Evolutionary conservation across 768 basidiomycete species (phyloP).

Genomic region (Psilocybe cyanescens): DNA sequence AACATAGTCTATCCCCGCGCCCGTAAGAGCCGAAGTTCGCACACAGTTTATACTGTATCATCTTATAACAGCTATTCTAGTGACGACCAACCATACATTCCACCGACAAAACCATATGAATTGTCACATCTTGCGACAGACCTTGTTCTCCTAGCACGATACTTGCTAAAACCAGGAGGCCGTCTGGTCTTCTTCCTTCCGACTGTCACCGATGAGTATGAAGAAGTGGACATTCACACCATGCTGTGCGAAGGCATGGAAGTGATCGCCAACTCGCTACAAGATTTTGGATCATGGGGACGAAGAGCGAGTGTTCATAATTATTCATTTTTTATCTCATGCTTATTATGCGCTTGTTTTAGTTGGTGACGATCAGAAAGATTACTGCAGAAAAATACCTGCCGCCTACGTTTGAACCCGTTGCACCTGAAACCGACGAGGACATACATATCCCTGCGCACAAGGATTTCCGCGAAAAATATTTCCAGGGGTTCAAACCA

Average conservation of each 20-base stretch:
- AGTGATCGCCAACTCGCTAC: slow-evolving; percentile 84
- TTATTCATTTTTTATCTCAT: background rate
- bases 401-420: slow-evolving; percentile 57
- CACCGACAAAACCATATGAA: slow-evolving; percentile 92
- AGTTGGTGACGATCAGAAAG: slow-evolving; percentile 94
- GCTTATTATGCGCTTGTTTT: slow-evolving; percentile 2
- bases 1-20: slow-evolving; percentile 40
- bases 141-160: slow-evolving; percentile 80
- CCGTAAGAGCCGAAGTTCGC: slow-evolving; percentile 40
- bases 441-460: slow-evolving; percentile 73
- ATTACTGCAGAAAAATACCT: slow-evolving; percentile 44
- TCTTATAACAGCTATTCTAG: slow-evolving; percentile 27
- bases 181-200: slow-evolving; percentile 96
- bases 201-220: slow-evolving; percentile 89
- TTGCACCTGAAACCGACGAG: slow-evolving; percentile 12
- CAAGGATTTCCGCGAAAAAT: slow-evolving; percentile 86
- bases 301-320: slow-evolving; percentile 64
- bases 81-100: slow-evolving; percentile 76
- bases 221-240: slow-evolving; percentile 79
- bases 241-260: slow-evolving; percentile 89
- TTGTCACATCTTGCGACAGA: slow-evolving; percentile 82
- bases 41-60: background rate
- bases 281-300: slow-evolving; percentile 96
- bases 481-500: slow-evolving; percentile 77
- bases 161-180: slow-evolving; percentile 83